Evolutionary conservation across 352 stramenopile species (phyloP).

Genomic region (Phytophthora lateralis): DNA sequence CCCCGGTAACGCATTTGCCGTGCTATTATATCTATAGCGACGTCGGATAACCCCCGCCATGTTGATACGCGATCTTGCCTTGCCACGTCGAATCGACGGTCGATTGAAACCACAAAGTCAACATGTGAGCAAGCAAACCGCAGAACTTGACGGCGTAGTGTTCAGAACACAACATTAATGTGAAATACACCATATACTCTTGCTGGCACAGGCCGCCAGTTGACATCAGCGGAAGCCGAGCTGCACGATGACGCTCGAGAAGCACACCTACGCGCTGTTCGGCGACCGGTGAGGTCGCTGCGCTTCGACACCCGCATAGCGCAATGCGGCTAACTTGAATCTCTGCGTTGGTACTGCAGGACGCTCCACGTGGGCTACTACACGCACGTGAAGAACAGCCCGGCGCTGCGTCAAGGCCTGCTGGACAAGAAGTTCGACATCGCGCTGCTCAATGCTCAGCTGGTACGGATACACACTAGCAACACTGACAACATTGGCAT

Average conservation of each 20-base stretch:
- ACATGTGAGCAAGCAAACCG: slow-evolving; percentile 4
- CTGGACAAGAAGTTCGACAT: slow-evolving; percentile 71
- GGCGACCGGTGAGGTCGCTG: slow-evolving; percentile 44
- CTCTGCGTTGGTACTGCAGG: slow-evolving; percentile 30
- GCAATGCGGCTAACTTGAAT: not conserved
- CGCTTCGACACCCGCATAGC: not conserved
- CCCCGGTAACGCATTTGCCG: too few relatives aligned
- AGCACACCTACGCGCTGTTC: slow-evolving; percentile 73
- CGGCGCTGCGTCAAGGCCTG: slow-evolving; percentile 57
- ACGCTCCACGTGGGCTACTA: slow-evolving; percentile 80
- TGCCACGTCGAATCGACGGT: too few relatives aligned
- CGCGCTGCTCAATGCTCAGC: slow-evolving; percentile 73
- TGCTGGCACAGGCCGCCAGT: not conserved
- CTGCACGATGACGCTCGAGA: slow-evolving; percentile 49
- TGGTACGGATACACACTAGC: slow-evolving; percentile 38
- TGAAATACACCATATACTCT: not conserved
- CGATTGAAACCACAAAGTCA: too few relatives aligned
- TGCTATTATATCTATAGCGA: not conserved
- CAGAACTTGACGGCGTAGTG: not conserved
- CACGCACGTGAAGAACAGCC: slow-evolving; percentile 74
- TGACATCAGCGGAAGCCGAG: slow-evolving; percentile 1
- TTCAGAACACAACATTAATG: not conserved
- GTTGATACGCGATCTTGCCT: too few relatives aligned
- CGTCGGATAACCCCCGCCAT: too few relatives aligned
- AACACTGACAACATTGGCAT: slow-evolving; percentile 1